These are phyloP conservation scores for Penicillium canariense DNA, from an alignment of 495 filamentous ascomycete species.

Conservation along the genomic window DNA sequence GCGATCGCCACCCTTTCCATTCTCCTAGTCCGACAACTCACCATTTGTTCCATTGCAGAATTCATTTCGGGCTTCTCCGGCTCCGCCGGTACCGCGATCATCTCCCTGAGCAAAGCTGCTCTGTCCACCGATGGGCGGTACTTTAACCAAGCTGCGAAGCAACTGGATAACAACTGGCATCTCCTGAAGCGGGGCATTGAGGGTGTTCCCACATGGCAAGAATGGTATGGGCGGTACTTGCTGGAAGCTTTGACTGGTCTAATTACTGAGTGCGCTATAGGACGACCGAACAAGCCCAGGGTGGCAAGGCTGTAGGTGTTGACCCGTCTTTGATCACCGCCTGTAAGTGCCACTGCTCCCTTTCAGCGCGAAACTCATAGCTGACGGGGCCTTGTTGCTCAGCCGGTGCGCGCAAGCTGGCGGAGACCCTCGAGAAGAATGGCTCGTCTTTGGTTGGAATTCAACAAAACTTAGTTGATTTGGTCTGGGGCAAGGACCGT, in stretches of 20 bases:
- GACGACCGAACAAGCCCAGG: slow-evolving; percentile 77
- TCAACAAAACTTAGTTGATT: slow-evolving; percentile 79
- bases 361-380: not conserved
- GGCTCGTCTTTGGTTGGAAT: slow-evolving; percentile 72
- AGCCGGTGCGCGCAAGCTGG: slow-evolving; percentile 80
- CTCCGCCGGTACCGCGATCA: slow-evolving; percentile 88
- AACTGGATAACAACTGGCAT: slow-evolving; percentile 89
- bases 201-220: slow-evolving; percentile 95
- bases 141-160: slow-evolving; percentile 94
- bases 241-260: slow-evolving; percentile 2
- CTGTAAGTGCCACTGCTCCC: slow-evolving; percentile 38
- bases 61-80: slow-evolving; percentile 95
- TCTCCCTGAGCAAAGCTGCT: slow-evolving; percentile 83
- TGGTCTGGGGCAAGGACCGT: slow-evolving; percentile 74
- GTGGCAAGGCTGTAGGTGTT: slow-evolving; percentile 84
- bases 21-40: slow-evolving; percentile 14
- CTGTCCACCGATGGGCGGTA: slow-evolving; percentile 96
- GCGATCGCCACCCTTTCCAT: slow-evolving; percentile 11
- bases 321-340: slow-evolving; percentile 88
- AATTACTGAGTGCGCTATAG: slow-evolving; percentile 37
- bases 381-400: slow-evolving; percentile 16
- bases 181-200: slow-evolving; percentile 90
- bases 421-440: slow-evolving; percentile 82
- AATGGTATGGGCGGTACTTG: slow-evolving; percentile 62
- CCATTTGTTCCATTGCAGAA: slow-evolving; percentile 41